phyloP scores from a whole-genome alignment of 2,329 filamentous ascomycete genomes.

The Dendryphion nanum region DNA sequence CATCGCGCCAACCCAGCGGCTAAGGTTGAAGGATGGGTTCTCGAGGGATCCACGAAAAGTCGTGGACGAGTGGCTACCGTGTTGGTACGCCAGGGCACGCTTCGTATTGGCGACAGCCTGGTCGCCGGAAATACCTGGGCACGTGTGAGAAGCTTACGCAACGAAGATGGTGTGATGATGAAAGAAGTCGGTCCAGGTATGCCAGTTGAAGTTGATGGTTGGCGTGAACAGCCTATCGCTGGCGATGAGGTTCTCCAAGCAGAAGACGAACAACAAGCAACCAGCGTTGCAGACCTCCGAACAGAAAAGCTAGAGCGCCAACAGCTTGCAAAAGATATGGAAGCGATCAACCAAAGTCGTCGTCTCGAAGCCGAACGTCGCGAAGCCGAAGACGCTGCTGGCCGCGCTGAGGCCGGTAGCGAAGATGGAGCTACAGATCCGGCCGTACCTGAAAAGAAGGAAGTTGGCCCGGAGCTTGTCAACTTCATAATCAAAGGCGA shows the following conservation, averaged over 20 bases:
- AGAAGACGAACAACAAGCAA: conserved; percentile 72
- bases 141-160: conserved; percentile 76
- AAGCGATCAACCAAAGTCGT: conserved; percentile 71
- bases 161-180: conserved; percentile 76
- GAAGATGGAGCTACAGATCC: conserved; percentile 29
- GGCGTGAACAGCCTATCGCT: conserved; percentile 81
- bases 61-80: conserved; percentile 84
- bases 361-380: conserved; percentile 58
- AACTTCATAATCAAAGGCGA: conserved; percentile 91
- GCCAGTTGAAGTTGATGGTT: conserved; percentile 91
- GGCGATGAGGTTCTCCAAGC: conserved; percentile 88
- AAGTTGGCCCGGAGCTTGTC: conserved; percentile 56
- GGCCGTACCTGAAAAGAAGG: conserved; percentile 38
- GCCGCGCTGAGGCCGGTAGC: conserved; percentile 18
- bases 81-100: conserved; percentile 81
- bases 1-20: conserved; percentile 77
- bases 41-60: conserved; percentile 86
- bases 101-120: conserved; percentile 76
- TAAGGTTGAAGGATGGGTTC: conserved; percentile 85
- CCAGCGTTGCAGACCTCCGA: conserved; percentile 74
- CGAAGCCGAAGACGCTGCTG: conserved; percentile 53
- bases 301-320: conserved; percentile 68
- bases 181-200: conserved; percentile 78
- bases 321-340: conserved; percentile 65
- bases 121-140: conserved; percentile 89